phyloP scores from a whole-genome alignment of 2,329 filamentous ascomycete species.

The Ophiostoma montium region DNA sequence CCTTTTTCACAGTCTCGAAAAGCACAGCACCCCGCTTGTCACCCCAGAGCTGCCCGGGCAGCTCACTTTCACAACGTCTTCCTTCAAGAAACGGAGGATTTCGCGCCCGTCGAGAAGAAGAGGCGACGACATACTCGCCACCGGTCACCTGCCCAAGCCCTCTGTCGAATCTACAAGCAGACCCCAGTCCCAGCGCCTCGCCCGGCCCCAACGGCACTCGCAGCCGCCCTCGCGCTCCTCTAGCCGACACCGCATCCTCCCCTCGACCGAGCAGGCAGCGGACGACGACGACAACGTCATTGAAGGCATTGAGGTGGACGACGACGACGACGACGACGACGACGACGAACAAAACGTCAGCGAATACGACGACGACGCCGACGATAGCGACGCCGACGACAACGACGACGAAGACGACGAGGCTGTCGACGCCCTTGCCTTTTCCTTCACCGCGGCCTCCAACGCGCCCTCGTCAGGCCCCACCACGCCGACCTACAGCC shows the following conservation, averaged over 20 bases:
- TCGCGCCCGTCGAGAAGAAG: conserved; percentile 27
- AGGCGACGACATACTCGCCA: conserved; percentile 23
- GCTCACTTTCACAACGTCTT: conserved; percentile 60
- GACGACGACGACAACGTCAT: conserved; percentile 13
- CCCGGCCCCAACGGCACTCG: not conserved
- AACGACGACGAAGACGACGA: not conserved
- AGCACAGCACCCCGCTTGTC: not conserved
- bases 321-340: conserved; percentile 12
- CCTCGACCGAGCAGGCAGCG: conserved; percentile 10
- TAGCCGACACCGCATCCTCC: conserved; percentile 6
- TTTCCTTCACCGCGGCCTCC: conserved; percentile 35
- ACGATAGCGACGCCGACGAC: conserved; percentile 12
- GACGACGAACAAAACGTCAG: not conserved
- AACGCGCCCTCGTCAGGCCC: conserved; percentile 21
- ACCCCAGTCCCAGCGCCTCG: not conserved
- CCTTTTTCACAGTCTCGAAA: conserved; percentile 4
- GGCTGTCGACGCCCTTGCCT: conserved; percentile 31
- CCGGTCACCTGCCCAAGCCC: conserved; percentile 17
- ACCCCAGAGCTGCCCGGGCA: conserved; percentile 44
- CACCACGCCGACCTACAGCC: conserved; percentile 27
- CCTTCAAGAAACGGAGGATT: conserved; percentile 59
- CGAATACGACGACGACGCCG: conserved; percentile 22
- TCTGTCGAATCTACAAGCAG: conserved; percentile 18
- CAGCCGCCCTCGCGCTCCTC: not conserved
- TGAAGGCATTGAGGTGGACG: not conserved